Evolutionary conservation across 2,329 filamentous ascomycete genomes (phyloP).

Genomic region (Pestalotiopsis sp.): DNA sequence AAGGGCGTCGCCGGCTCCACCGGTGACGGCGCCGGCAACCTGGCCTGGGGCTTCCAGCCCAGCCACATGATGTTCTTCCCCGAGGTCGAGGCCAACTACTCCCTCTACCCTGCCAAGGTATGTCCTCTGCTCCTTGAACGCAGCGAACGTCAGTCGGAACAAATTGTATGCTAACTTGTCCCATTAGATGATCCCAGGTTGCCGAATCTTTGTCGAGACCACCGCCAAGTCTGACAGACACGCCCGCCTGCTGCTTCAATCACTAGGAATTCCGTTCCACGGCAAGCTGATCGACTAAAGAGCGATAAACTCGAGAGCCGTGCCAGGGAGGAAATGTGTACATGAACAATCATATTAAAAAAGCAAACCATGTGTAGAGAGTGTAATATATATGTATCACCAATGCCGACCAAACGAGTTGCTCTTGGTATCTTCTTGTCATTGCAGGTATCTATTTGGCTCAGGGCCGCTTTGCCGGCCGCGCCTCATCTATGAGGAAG

Average conservation of each 20-base stretch:
- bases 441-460: background rate
- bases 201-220: constrained; percentile 81
- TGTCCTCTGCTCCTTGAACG: background rate
- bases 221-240: constrained; percentile 84
- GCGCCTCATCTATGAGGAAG: background rate
- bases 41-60: constrained; percentile 77
- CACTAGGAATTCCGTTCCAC: constrained; percentile 79
- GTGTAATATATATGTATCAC: constrained; percentile 28
- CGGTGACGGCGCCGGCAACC: constrained; percentile 86
- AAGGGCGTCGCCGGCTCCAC: constrained; percentile 66
- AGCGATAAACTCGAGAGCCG: background rate
- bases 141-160: too few relatives aligned
- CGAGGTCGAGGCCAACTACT: constrained; percentile 92
- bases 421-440: constrained; percentile 12
- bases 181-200: constrained; percentile 82
- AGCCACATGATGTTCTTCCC: constrained; percentile 84
- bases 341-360: constrained; percentile 15
- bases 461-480: background rate
- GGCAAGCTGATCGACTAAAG: constrained; percentile 61
- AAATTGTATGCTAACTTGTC: constrained; percentile 23
- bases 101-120: constrained; percentile 45
- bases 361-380: constrained; percentile 9
- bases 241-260: constrained; percentile 72
- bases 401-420: background rate
- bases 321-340: constrained; percentile 13